A percentile compares a stretch with the other conserved stretches of the same genome.
Evolutionary conservation across 2,329 filamentous ascomycete genomes (phyloP).

Genomic region (Penicillium concentricum): DNA sequence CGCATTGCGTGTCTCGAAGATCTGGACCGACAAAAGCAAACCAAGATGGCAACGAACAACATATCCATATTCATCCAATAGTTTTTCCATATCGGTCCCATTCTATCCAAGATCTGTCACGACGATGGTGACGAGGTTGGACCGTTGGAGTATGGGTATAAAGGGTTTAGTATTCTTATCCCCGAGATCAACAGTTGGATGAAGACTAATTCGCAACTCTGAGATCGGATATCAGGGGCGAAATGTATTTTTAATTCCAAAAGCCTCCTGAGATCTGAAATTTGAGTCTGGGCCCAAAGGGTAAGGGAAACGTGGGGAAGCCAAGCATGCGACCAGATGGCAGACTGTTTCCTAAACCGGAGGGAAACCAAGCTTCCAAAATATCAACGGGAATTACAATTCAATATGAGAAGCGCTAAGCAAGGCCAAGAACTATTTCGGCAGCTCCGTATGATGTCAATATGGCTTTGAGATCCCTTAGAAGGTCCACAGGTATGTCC

Average conservation of each 20-base stretch:
- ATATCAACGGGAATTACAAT: neutral
- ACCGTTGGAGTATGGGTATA: neutral
- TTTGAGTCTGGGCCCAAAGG: neutral
- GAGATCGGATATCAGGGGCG: neutral
- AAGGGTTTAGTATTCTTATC: neutral
- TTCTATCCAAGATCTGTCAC: neutral
- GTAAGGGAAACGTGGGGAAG: neutral
- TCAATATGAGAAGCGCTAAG: neutral
- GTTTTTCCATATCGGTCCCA: neutral
- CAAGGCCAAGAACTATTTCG: neutral
- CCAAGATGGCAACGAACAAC: neutral
- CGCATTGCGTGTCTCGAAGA: neutral
- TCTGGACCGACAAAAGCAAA: neutral
- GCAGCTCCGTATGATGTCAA: neutral
- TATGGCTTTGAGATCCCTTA: too few species aligned
- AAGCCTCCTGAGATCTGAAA: neutral
- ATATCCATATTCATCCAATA: too few species aligned
- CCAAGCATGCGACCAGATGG: neutral
- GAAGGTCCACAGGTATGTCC: too few species aligned
- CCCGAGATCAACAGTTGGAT: neutral
- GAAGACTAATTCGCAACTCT: neutral
- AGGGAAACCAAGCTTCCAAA: neutral
- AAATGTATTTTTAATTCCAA: neutral
- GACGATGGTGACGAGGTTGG: neutral
- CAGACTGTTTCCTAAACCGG: neutral